Conservation (phyloP, 1,139 yeast genomes). For the Meyerozyma elateridarum region DNA sequence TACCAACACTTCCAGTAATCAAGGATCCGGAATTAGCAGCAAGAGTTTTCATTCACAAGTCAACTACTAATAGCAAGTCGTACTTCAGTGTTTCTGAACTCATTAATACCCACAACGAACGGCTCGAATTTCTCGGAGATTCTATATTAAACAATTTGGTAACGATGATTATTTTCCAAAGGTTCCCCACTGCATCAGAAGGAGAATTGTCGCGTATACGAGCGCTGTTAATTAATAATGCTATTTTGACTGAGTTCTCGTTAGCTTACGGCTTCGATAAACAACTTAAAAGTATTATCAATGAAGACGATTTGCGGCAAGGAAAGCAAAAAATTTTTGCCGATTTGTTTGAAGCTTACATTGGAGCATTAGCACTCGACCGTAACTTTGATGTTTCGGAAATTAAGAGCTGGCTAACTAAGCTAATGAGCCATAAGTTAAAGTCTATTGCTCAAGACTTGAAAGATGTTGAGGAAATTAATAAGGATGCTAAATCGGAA, state of each 20-base stretch:
- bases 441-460: conserved; percentile 5
- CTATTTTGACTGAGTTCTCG: conserved; percentile 68
- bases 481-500: conserved; percentile 68
- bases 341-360: conserved; percentile 84
- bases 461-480: conserved; percentile 12
- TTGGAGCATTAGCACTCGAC: conserved; percentile 77
- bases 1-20: conserved; percentile 69
- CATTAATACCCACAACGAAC: conserved; percentile 71
- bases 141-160: conserved; percentile 73
- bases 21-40: conserved; percentile 53
- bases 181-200: conserved; percentile 70
- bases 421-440: conserved; percentile 39
- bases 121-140: conserved; percentile 92
- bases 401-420: conserved; percentile 57
- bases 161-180: conserved; percentile 60
- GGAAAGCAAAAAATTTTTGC: conserved; percentile 58
- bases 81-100: conserved; percentile 55
- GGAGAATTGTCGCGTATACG: conserved; percentile 77
- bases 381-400: conserved; percentile 39
- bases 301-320: conserved; percentile 34
- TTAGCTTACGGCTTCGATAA: conserved; percentile 65
- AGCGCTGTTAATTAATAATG: conserved; percentile 69
- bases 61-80: conserved; percentile 57
- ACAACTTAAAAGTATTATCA: conserved; percentile 46
- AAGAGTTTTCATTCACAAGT: conserved; percentile 79